phyloP scores from a whole-genome alignment of 129 eudicot species.

The Kitagawia praeruptora region DNA sequence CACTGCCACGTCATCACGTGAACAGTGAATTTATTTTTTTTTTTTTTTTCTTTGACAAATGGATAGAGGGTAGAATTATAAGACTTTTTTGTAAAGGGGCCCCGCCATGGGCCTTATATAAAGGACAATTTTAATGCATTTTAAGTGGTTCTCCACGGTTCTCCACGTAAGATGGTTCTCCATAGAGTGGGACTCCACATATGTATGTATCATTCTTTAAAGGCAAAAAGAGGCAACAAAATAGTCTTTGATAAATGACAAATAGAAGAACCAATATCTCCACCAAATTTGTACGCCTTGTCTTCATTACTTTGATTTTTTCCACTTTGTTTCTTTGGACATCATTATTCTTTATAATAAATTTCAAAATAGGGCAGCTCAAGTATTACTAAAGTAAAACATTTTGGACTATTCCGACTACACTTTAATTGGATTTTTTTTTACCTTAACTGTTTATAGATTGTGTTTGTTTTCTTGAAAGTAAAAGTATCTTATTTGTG shows the following conservation, averaged over 20 bases:
- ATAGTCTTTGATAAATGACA: neutral
- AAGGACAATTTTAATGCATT: too few species aligned
- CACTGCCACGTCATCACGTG: too few species aligned
- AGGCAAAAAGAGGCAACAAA: neutral
- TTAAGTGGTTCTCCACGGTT: too few species aligned
- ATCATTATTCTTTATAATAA: neutral
- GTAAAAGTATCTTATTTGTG: neutral
- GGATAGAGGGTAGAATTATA: too few species aligned
- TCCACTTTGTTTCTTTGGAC: neutral
- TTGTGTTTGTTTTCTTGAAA: too few species aligned
- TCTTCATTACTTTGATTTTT: conserved; percentile 1
- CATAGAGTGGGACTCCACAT: too few species aligned
- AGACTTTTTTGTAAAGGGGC: too few species aligned
- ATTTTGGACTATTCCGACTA: neutral
- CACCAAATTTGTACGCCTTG: neutral
- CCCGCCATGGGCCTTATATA: too few species aligned
- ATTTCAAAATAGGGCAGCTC: neutral
- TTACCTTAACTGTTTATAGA: neutral
- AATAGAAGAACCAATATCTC: neutral
- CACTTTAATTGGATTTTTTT: neutral
- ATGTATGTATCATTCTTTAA: neutral
- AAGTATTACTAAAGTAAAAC: neutral
- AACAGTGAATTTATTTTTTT: too few species aligned
- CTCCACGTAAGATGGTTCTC: too few species aligned
- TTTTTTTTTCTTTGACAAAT: too few species aligned